These are phyloP conservation scores for Saksenaea oblongispora DNA, from an alignment of 371 early-diverging fungal genomes.

Conservation along the genomic window DNA sequence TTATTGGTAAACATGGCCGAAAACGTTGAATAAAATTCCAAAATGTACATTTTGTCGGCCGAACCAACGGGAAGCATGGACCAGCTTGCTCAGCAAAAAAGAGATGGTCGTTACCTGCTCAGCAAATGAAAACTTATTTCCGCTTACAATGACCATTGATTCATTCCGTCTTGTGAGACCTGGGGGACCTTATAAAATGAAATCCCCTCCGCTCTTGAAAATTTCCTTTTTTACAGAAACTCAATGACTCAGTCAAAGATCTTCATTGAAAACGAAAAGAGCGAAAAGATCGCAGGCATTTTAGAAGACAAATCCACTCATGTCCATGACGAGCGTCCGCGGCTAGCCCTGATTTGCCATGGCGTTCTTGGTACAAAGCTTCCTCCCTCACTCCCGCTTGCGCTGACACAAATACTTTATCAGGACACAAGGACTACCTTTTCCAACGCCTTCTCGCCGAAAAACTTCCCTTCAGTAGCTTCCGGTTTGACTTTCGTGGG, in stretches of 20 bases:
- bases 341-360: conserved; percentile 25
- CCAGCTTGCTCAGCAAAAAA: too few relatives aligned
- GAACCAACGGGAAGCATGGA: background rate
- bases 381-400: background rate
- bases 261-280: conserved; percentile 10
- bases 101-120: too few relatives aligned
- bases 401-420: background rate
- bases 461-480: conserved; percentile 42
- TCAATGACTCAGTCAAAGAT: conserved; percentile 16
- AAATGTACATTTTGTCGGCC: background rate
- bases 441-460: conserved; percentile 51
- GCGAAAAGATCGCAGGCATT: conserved; percentile 18
- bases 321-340: background rate
- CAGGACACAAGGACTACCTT: conserved; percentile 54
- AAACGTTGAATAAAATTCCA: conserved; percentile 4
- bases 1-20: conserved; percentile 20
- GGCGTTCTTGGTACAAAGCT: conserved; percentile 23
- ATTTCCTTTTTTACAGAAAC: background rate
- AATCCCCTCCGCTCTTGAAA: background rate
- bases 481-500: conserved; percentile 57
- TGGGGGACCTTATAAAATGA: background rate
- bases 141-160: too few relatives aligned
- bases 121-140: too few relatives aligned
- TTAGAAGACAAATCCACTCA: conserved; percentile 10
- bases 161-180: too few relatives aligned